Percentiles rank a stretch among this genome's conserved stretches.
Evolutionary conservation across 495 filamentous ascomycete genomes (phyloP).

Genomic region (Talaromyces liani): DNA sequence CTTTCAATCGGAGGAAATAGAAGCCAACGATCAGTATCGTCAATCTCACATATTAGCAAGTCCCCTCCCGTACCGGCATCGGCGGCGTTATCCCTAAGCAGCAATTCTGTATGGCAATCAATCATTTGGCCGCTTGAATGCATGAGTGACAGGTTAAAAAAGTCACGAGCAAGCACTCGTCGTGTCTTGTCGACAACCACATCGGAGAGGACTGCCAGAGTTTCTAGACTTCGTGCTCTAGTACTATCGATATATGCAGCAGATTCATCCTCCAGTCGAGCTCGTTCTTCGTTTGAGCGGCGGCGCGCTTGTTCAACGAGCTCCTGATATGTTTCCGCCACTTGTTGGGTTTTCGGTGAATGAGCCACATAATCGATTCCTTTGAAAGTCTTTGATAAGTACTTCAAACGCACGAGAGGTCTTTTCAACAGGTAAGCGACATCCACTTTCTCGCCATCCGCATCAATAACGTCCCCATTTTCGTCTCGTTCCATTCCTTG

Average conservation of each 20-base stretch:
- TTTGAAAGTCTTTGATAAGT: conserved; percentile 77
- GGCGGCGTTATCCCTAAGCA: conserved; percentile 69
- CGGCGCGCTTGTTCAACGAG: conserved; percentile 70
- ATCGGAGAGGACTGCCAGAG: conserved; percentile 57
- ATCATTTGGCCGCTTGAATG: conserved; percentile 88
- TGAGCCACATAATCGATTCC: conserved; percentile 51
- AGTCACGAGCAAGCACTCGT: conserved; percentile 79
- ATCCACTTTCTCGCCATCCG: conserved; percentile 83
- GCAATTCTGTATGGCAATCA: conserved; percentile 80
- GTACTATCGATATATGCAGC: conserved; percentile 76
- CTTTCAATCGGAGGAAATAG: conserved; percentile 78
- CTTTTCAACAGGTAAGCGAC: conserved; percentile 89
- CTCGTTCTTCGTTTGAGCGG: conserved; percentile 76
- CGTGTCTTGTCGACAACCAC: conserved; percentile 65
- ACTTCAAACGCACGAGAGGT: conserved; percentile 81
- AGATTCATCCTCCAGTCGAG: conserved; percentile 83
- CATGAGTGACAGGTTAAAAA: conserved; percentile 74
- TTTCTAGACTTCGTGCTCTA: conserved; percentile 69
- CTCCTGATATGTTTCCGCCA: conserved; percentile 54
- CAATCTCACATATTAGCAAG: conserved; percentile 83
- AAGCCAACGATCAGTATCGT: conserved; percentile 68
- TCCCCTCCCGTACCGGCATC: conserved; percentile 59
- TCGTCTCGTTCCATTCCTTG: conserved; percentile 68
- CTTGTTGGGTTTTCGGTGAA: conserved; percentile 48
- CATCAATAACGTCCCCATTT: conserved; percentile 68